Evolutionary conservation across 2,329 filamentous ascomycete genomes (phyloP).

Genomic region (Aspergillus carbonarius): DNA sequence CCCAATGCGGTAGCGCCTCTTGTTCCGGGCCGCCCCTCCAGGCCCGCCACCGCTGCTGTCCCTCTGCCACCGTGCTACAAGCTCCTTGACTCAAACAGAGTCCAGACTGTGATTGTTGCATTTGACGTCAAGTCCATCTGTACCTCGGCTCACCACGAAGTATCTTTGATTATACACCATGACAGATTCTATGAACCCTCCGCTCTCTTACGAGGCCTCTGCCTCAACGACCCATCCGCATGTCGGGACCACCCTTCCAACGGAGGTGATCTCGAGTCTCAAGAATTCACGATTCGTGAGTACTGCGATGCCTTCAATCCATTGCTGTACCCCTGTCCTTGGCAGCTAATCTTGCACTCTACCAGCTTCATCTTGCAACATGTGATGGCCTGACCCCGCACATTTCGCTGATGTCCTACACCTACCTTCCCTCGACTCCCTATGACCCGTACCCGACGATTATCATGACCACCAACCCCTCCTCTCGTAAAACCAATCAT

Average conservation of each 20-base stretch:
- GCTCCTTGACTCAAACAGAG: neutral
- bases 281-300: conserved; percentile 92
- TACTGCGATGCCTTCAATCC: conserved; percentile 20
- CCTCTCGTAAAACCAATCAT: conserved; percentile 70
- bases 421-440: conserved; percentile 80
- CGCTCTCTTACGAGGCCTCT: conserved; percentile 73
- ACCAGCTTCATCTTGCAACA: conserved; percentile 90
- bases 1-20: conserved; percentile 1
- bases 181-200: conserved; percentile 58
- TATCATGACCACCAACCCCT: conserved; percentile 86
- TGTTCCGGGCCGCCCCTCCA: neutral
- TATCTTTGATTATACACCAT: conserved; percentile 26
- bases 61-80: neutral
- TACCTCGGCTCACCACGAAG: neutral
- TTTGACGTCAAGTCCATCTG: neutral
- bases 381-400: conserved; percentile 80
- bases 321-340: conserved; percentile 9
- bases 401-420: conserved; percentile 98
- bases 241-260: conserved; percentile 68
- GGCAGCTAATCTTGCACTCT: conserved; percentile 2
- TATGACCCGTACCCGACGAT: conserved; percentile 74
- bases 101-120: neutral
- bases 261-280: conserved; percentile 84
- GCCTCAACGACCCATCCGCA: conserved; percentile 71
- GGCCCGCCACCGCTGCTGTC: neutral